Base-by-base conservation (phyloP, 148 eudicot genomes). In the Camellia lanceoleosa region DNA sequence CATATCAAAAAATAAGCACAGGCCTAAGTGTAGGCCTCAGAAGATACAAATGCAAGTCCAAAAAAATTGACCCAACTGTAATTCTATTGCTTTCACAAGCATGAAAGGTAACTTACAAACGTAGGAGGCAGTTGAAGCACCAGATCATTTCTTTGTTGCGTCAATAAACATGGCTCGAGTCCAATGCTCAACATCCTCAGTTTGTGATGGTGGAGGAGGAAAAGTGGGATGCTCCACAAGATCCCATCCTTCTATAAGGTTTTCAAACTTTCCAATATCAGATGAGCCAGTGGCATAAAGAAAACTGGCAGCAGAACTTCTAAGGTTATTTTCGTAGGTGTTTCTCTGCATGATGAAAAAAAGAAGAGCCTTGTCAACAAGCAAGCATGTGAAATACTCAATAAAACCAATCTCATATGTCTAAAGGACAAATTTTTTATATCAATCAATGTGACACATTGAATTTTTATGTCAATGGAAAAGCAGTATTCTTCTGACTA, bases 81-180 rank as follows among this genome's bases (percentile, higher is more conserved):
- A 10, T 41, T 7, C 12, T 0, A 73, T 30, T 4, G 38, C 20
- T 77, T 65, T n/a, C 52, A 43, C 73, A 56, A 55, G 43, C 20
- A 78, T 14, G 54, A 43, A 66, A 77, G 64, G 44, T 49, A 10
- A 78, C 81, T 56, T 69, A 68, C 75, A 63, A 47, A 76, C 20
- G 2, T 38, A 61, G 38, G 20, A 58, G 38, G 51, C 61, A 49
- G 66, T 14, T 63, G 68, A 19, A 62, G 47, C 72, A 71, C 78
- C 67, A 42, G 73, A 58, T 85, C 83, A 85, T 84, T 89, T 91
- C 87, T 85, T 96, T 18, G 97, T 96, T 51, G 94, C 99, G 86
- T 96, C 99, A 76, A 93, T 92, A 84, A 96, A 87, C 99, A 96
- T 96, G 66, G 99, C 99, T 52, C 99, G 94, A 68, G 94, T 94